Evolutionary conservation across 1,139 yeast species (phyloP), one percentile per base, ranked within the genome.

Genomic region (Candida sojae): DNA sequence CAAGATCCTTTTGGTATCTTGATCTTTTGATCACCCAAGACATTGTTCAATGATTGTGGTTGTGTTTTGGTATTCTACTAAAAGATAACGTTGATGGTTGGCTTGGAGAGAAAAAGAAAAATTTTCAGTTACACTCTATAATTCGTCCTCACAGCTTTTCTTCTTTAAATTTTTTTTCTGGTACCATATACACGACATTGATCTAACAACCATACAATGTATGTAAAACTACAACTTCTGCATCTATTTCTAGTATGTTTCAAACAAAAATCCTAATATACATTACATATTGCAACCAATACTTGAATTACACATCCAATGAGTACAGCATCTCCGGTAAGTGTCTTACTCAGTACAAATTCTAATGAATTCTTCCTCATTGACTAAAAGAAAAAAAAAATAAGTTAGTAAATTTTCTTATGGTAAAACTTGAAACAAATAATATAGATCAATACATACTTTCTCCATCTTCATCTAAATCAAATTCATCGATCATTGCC

Each of bases 401-500:
- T n/a, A 66, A 66, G 71, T 67, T 13, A 35, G 13, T 39, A 28
- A 41, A 29, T 10, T 8, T 5, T 17, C 21, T 6, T 11, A 29
- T 7, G 32, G 11, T 8, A n/a, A 17, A 17, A 17, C 21, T 17
- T 17, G 23, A 9, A 11, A 21, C 12, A 28, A 35, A 26, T 29
- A 7, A 2, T 5, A 12, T 25, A 21, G 21, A 11, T 11, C 5
- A 9, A 61, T 67, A 73, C 80, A 47, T 70, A 75, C 79, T 91
- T 57, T 88, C 97, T 43, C 98, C 99, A 64, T 95, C 99, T 53
- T 89, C 96, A 65, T 95, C 98, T 50, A 93, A 71, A 68, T 95
- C 99, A 62, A 95, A 95, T 67, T 93, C 99, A 54, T 92, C 97
- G 56, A 95, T 93, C 99, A 95, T 93, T 10, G 98, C 97, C 56